phyloP scores from a whole-genome alignment of 768 basidiomycete genomes.

The Leucocoprinus leucothites region DNA sequence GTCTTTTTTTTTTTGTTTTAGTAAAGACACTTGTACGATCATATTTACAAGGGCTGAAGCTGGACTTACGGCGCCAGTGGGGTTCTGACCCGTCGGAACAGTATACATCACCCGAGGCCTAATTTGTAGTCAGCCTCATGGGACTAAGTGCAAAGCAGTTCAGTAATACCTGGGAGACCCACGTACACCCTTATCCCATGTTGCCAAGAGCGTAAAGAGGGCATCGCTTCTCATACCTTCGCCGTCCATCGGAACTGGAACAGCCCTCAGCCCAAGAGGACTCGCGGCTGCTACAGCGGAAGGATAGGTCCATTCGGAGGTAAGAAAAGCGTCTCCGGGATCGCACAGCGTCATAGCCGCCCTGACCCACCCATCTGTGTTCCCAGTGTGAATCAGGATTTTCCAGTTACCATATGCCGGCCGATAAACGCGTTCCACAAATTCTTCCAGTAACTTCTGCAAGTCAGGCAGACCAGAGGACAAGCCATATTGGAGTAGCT shows the following conservation, averaged over 20 bases:
- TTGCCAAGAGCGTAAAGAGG: constrained; percentile 54
- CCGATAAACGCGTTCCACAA: constrained; percentile 48
- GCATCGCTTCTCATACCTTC: constrained; percentile 63
- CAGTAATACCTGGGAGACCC: constrained; percentile 49
- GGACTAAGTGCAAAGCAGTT: neutral
- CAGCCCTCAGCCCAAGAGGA: constrained; percentile 41
- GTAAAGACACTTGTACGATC: neutral
- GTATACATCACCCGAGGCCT: constrained; percentile 75
- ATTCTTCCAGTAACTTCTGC: constrained; percentile 53
- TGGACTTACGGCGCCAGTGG: constrained; percentile 61
- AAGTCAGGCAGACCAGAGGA: constrained; percentile 56
- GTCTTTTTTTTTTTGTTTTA: constrained; percentile 51
- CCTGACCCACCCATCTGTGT: constrained; percentile 71
- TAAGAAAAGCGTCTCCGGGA: constrained; percentile 55
- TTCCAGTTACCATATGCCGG: constrained; percentile 62
- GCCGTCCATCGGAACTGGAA: constrained; percentile 65
- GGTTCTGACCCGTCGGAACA: constrained; percentile 83
- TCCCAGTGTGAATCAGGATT: constrained; percentile 58
- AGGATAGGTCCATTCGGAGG: constrained; percentile 77
- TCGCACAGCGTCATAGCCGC: constrained; percentile 60
- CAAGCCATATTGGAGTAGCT: constrained; percentile 65
- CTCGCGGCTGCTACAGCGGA: constrained; percentile 36
- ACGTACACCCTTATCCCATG: constrained; percentile 61
- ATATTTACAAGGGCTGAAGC: neutral
- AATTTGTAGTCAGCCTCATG: neutral